Evolutionary conservation across 176 grass and related monocot species (phyloP), one percentile per base, ranked within the genome.

Genomic region (Neostapfia colusana): DNA sequence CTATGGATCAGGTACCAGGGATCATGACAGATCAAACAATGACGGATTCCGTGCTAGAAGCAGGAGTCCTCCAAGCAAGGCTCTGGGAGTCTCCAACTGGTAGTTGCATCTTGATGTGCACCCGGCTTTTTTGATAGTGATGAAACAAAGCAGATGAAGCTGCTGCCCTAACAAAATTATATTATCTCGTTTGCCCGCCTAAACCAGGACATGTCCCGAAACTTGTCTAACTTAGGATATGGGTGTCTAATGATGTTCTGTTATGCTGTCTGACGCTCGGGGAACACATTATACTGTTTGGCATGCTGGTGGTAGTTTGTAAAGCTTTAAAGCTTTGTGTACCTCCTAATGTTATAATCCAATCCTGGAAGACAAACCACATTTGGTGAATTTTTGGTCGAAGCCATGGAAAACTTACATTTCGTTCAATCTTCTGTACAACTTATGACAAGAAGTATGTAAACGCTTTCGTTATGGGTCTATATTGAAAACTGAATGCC

Each of bases 61-160:
- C 65, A 88, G 86, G 64, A 88, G 86, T 70, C 86, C 85, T 79
- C 80, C 66, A 37, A 43, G 39, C 75, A 80, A 88, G 71, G 65
- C 86, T 10, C n/a, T 81, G 23, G 86, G 76, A 40, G 71, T 88
- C 67, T 80, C 81, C 57, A 80, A 69, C 71, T 88, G 81, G 86
- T 84, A 75, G 84, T 44, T 76, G 76, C 41, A 41, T 26, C 41
- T 2, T 24, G 40, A 68, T 50, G 56, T 78, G 59, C 67, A 51
- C 17, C 28, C 13, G 18, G 59, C 70, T 80, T 70, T 35, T 8
- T 49, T 55, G n/a, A 72, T 82, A 81, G 71, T 71, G 81, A 70
- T 40, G 57, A 80, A 83, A 79, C 49, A 63, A 45, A 65, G 38
- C 76, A 80, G 76, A 65, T 25, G 73, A 81, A 60, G 16, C 55